phyloP scores from a whole-genome alignment of 371 early-diverging fungal species.

The Rhizopus microsporus region DNA sequence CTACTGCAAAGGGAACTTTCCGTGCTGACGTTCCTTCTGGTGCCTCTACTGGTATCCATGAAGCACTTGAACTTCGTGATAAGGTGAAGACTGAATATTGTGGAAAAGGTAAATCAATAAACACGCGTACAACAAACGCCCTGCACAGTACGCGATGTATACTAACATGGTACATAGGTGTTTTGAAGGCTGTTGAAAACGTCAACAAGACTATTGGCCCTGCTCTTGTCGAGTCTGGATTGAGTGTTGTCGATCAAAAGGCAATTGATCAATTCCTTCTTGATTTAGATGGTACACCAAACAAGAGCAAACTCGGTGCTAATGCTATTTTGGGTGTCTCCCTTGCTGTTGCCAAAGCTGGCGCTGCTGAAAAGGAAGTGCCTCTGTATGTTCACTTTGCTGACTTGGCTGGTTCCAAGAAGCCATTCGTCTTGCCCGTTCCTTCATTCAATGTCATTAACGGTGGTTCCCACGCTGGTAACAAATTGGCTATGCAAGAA shows the following conservation, averaged over 20 bases:
- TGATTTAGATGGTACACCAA: slow-evolving; percentile 91
- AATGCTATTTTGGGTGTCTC: slow-evolving; percentile 99
- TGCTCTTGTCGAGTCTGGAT: slow-evolving; percentile 70
- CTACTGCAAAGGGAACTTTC: slow-evolving; percentile 88
- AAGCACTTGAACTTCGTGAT: slow-evolving; percentile 98
- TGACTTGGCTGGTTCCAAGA: slow-evolving; percentile 81
- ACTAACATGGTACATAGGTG: slow-evolving; percentile 56
- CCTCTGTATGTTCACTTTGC: slow-evolving; percentile 94
- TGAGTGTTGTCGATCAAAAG: slow-evolving; percentile 85
- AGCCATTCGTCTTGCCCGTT: slow-evolving; percentile 94
- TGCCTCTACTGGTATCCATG: slow-evolving; percentile 99
- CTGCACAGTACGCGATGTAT: background rate
- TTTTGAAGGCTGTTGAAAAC: slow-evolving; percentile 90
- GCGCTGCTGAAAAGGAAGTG: slow-evolving; percentile 90
- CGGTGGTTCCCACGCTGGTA: slow-evolving; percentile 99
- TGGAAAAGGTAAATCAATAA: slow-evolving; percentile 82
- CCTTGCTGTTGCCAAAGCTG: slow-evolving; percentile 95
- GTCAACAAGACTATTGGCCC: slow-evolving; percentile 91
- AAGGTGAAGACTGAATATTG: slow-evolving; percentile 82
- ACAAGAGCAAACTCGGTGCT: slow-evolving; percentile 97
- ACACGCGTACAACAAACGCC: background rate
- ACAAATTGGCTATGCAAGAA: slow-evolving; percentile 99
- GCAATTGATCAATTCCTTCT: slow-evolving; percentile 93
- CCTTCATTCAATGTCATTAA: slow-evolving; percentile 99
- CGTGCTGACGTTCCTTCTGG: slow-evolving; percentile 99